phyloP scores from a whole-genome alignment of 75 land plant species.

The Ceratopteris richardii region DNA sequence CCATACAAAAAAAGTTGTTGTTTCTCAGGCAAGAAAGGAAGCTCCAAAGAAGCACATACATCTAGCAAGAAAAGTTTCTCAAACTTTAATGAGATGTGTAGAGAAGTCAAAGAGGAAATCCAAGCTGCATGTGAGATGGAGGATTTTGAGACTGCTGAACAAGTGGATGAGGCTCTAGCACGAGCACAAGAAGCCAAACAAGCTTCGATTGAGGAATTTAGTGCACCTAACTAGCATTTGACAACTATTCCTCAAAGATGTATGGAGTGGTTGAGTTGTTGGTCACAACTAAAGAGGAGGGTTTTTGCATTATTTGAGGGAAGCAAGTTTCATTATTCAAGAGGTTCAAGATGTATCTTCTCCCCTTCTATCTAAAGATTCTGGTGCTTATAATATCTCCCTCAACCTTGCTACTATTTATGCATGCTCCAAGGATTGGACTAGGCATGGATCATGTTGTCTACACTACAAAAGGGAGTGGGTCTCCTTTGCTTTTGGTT shows the following conservation, averaged over 20 bases:
- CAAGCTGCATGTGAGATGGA: slow-evolving; percentile 77
- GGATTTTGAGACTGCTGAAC: slow-evolving; percentile 75
- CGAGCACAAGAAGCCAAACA: slow-evolving; percentile 37
- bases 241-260: slow-evolving; percentile 41
- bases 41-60: slow-evolving; percentile 44
- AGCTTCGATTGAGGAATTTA: slow-evolving; percentile 16
- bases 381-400: too few species aligned
- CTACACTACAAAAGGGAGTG: too few species aligned
- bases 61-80: slow-evolving; percentile 28
- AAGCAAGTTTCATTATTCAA: too few species aligned
- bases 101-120: slow-evolving; percentile 52
- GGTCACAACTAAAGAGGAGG: slow-evolving; percentile 55
- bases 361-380: too few species aligned
- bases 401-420: too few species aligned
- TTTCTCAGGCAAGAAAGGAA: slow-evolving; percentile 36
- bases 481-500: too few species aligned
- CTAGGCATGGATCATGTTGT: too few species aligned
- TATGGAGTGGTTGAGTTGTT: slow-evolving; percentile 42
- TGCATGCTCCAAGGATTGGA: too few species aligned
- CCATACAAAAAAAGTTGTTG: slow-evolving; percentile 28
- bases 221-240: slow-evolving; percentile 41
- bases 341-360: too few species aligned
- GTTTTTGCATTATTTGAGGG: too few species aligned
- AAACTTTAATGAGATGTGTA: slow-evolving; percentile 21
- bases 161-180: slow-evolving; percentile 40